A percentile compares a stretch with the other conserved stretches of the same genome.
Evolutionary conservation across 148 eudicot genomes (phyloP).

Genomic region (Silene conica): DNA sequence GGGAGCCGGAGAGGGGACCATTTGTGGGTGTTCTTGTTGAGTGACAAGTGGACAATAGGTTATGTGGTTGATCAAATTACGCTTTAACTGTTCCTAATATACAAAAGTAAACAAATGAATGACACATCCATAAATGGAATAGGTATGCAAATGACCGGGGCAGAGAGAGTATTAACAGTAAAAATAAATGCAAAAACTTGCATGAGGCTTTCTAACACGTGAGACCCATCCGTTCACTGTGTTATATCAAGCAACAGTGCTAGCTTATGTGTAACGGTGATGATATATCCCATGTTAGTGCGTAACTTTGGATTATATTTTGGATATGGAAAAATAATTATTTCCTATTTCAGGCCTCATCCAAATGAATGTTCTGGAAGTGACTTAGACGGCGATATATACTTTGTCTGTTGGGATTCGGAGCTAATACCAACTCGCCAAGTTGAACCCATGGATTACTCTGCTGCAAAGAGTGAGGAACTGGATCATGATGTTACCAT

Average conservation of each 20-base stretch:
- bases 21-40: too few relatives aligned
- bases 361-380: conserved; percentile 98
- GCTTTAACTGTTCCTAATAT: too few relatives aligned
- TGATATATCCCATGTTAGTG: neutral
- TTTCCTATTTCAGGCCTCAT: conserved; percentile 60
- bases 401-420: conserved; percentile 84
- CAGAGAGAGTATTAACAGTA: neutral
- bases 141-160: too few relatives aligned
- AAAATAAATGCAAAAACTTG: neutral
- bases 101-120: too few relatives aligned
- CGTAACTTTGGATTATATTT: neutral
- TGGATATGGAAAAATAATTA: neutral
- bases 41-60: too few relatives aligned
- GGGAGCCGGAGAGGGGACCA: too few relatives aligned
- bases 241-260: neutral
- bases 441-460: conserved; percentile 64
- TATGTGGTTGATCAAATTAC: too few relatives aligned
- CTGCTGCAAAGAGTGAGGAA: conserved; percentile 36
- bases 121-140: too few relatives aligned
- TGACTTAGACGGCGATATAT: conserved; percentile 93
- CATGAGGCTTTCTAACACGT: neutral
- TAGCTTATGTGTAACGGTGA: neutral
- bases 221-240: neutral
- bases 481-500: conserved; percentile 78
- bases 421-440: conserved; percentile 66